Evolutionary conservation across 2,329 filamentous ascomycete species (phyloP).

Genomic region (Ophidiomyces ophidiicola): DNA sequence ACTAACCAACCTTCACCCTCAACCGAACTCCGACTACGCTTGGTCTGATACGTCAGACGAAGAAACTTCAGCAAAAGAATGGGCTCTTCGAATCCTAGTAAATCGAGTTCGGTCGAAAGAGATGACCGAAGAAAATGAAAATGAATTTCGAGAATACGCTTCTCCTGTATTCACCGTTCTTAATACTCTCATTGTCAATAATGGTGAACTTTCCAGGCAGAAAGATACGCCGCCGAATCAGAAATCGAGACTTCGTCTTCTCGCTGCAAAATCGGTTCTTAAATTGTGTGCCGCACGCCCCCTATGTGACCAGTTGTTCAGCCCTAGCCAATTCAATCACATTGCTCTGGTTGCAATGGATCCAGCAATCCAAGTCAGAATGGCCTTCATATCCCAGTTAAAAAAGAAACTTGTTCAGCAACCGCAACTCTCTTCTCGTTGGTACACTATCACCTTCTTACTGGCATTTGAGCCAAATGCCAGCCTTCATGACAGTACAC

Average conservation of each 20-base stretch:
- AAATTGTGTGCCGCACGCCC: slow-evolving; percentile 70
- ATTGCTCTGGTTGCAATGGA: slow-evolving; percentile 76
- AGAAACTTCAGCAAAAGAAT: slow-evolving; percentile 69
- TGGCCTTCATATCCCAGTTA: slow-evolving; percentile 67
- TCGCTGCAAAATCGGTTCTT: slow-evolving; percentile 66
- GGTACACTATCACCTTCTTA: slow-evolving; percentile 81
- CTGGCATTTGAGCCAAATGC: slow-evolving; percentile 76
- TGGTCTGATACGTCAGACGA: slow-evolving; percentile 67
- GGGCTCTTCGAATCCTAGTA: slow-evolving; percentile 72
- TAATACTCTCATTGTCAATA: slow-evolving; percentile 58
- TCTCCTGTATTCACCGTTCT: slow-evolving; percentile 65
- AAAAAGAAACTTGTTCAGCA: slow-evolving; percentile 52
- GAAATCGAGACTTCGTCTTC: slow-evolving; percentile 65
- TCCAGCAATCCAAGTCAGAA: slow-evolving; percentile 57
- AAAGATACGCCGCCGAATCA: slow-evolving; percentile 65
- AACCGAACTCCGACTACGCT: slow-evolving; percentile 42
- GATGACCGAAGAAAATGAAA: slow-evolving; percentile 31
- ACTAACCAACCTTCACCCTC: slow-evolving; percentile 47
- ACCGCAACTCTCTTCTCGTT: slow-evolving; percentile 67
- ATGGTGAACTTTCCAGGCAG: slow-evolving; percentile 68
- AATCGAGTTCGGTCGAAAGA: slow-evolving; percentile 65
- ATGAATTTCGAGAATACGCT: slow-evolving; percentile 41
- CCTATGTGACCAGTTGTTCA: slow-evolving; percentile 60
- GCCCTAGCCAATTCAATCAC: slow-evolving; percentile 62
- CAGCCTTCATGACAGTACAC: slow-evolving; percentile 60